Evolutionary conservation across 2,329 filamentous ascomycete species (phyloP).

Genomic region (Ophidiomyces ophidiicola): DNA sequence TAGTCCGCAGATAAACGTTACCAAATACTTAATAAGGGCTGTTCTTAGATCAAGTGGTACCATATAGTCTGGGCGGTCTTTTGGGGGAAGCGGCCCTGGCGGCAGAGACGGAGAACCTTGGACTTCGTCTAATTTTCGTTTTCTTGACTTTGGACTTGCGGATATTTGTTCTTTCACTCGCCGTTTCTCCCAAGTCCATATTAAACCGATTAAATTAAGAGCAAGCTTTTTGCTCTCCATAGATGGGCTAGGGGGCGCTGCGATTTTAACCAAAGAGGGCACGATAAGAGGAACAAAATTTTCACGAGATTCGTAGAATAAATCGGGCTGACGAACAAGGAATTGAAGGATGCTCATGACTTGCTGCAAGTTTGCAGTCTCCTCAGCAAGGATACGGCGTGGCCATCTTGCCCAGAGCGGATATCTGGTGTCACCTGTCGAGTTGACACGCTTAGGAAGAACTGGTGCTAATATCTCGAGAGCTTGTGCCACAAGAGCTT

Average conservation of each 20-base stretch:
- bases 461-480: slow-evolving; percentile 92
- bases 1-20: slow-evolving; percentile 85
- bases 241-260: slow-evolving; percentile 62
- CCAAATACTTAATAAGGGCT: slow-evolving; percentile 85
- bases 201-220: slow-evolving; percentile 76
- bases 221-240: slow-evolving; percentile 86
- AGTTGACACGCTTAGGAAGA: slow-evolving; percentile 64
- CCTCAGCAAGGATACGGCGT: slow-evolving; percentile 80
- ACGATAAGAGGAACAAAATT: slow-evolving; percentile 85
- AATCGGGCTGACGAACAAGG: slow-evolving; percentile 75
- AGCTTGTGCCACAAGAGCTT: slow-evolving; percentile 82
- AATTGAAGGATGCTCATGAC: slow-evolving; percentile 97
- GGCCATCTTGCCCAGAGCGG: slow-evolving; percentile 84
- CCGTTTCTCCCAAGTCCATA: slow-evolving; percentile 85
- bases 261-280: slow-evolving; percentile 76
- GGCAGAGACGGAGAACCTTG: slow-evolving; percentile 45
- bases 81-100: slow-evolving; percentile 31
- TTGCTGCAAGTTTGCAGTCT: slow-evolving; percentile 88
- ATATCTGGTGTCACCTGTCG: slow-evolving; percentile 49
- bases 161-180: slow-evolving; percentile 50
- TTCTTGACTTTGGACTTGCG: slow-evolving; percentile 60
- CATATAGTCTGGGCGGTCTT: slow-evolving; percentile 52
- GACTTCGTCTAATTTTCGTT: slow-evolving; percentile 63
- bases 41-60: slow-evolving; percentile 56
- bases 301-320: slow-evolving; percentile 91